Percentiles rank a stretch among this genome's conserved stretches.
These are phyloP conservation scores for Reutealis trisperma DNA, from an alignment of 345 rosid genomes.

Conservation along the genomic window DNA sequence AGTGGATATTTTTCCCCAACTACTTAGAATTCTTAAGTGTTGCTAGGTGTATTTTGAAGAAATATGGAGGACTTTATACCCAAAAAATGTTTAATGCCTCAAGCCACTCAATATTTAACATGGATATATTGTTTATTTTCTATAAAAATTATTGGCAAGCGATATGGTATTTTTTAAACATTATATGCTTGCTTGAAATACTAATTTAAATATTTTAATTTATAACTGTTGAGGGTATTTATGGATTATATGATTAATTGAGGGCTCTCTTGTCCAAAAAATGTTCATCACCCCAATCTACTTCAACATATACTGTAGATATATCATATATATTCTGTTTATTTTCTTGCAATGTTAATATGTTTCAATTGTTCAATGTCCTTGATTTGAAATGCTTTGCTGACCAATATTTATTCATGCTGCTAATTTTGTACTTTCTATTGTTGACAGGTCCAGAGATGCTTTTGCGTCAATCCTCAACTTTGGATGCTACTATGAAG, in stretches of 20 bases:
- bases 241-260: too few relatives aligned
- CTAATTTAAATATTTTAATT: too few relatives aligned
- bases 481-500: constrained; percentile 40
- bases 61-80: background rate
- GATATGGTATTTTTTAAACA: too few relatives aligned
- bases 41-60: background rate
- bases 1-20: background rate
- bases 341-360: too few relatives aligned
- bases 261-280: too few relatives aligned
- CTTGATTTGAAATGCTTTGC: background rate
- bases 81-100: background rate
- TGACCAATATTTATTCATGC: background rate
- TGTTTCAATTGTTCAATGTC: background rate
- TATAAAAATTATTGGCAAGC: too few relatives aligned
- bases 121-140: too few relatives aligned
- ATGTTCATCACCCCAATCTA: too few relatives aligned
- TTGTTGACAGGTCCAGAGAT: constrained; percentile 72
- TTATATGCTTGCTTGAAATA: too few relatives aligned
- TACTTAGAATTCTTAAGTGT: background rate
- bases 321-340: too few relatives aligned
- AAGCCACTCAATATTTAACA: background rate
- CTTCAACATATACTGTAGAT: too few relatives aligned
- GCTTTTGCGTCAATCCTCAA: constrained; percentile 74
- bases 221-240: too few relatives aligned
- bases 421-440: constrained; percentile 3